Base-by-base conservation (phyloP, 225 moss, liverwort and hornwort species). In the Physcomitrellopsis africana region DNA sequence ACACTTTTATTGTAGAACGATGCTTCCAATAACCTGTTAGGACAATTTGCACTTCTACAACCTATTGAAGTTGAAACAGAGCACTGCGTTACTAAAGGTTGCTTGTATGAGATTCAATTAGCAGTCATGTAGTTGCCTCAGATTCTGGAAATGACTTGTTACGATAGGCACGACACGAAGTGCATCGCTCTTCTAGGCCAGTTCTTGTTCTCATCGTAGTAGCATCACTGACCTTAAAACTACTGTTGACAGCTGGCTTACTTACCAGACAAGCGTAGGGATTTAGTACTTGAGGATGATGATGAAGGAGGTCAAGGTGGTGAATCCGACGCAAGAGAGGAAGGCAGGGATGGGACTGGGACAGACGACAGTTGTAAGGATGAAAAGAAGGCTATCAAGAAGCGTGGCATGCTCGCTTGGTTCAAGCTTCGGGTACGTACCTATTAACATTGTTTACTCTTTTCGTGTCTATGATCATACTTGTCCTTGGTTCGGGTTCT, bases 321-420 rank as follows among this genome's bases (percentile, higher is more conserved):
- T 66, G 92, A 89, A 27, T 77, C 74, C 46, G 96, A 94, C 65
- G 76, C 81, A 71, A 82, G 75, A 51, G 89, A 76, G 45, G 96
- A 96, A 70, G 86, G 89, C 67, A 92, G 84, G 80, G 91, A 86
- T 42, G 63, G 90, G 66, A 70, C 46, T 76, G 86, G 84, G 69
- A 65, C 82, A 42, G 96, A 96, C 59, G 94, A 96, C 44, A 80
- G 83, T 72, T 83, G 58, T 53, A 93, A 92, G 75, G 96, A 96
- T 79, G 94, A 94, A 79, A 96, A 96, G 77, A 96, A 96, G 84
- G 85, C 92, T 26, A 94, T 92, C 54, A 96, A 96, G 86, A 96
- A 90, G 72, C 92, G 96, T 22, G 96, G 96, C 78, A 92, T 96
- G 96, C 91, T 96, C 49, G 96, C 87, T 84, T 96, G 96, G 96